Conservation (phyloP, 768 basidiomycete species). For the Leccinum broughii region DNA sequence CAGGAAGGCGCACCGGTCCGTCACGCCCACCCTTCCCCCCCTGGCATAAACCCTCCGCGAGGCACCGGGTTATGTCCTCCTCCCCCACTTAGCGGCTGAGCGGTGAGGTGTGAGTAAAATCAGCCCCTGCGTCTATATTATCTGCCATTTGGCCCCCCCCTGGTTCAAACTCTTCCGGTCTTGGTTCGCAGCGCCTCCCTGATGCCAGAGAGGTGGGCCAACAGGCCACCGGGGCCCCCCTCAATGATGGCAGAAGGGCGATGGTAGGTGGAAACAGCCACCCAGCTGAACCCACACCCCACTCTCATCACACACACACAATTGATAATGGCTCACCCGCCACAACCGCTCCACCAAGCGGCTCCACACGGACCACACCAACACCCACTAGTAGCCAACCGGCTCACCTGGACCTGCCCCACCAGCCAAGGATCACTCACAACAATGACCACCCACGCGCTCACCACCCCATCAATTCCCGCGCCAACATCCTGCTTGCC, state of each 20-base stretch:
- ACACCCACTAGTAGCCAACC: no score
- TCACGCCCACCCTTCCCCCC: neutral
- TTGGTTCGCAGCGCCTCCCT: neutral
- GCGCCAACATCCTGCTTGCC: neutral
- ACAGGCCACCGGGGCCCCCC: neutral
- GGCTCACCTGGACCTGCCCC: no score
- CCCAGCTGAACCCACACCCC: no score
- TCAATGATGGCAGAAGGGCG: neutral
- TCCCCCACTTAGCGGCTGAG: constrained; percentile 6
- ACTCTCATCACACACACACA: no score
- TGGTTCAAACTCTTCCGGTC: neutral
- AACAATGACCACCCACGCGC: no score
- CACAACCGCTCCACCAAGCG: no score
- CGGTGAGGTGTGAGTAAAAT: constrained; percentile 1
- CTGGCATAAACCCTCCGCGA: constrained; percentile 9
- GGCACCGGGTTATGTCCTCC: constrained; percentile 5
- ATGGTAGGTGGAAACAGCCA: neutral
- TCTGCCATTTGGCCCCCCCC: neutral
- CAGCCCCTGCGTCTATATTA: neutral
- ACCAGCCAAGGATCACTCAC: no score
- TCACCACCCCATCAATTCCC: no score
- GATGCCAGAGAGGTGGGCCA: neutral
- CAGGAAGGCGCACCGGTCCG: neutral
- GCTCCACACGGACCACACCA: no score
- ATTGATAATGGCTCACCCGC: no score